Evolutionary conservation across 495 filamentous ascomycete genomes (phyloP).

Genomic region (Penicillium subrubescens): DNA sequence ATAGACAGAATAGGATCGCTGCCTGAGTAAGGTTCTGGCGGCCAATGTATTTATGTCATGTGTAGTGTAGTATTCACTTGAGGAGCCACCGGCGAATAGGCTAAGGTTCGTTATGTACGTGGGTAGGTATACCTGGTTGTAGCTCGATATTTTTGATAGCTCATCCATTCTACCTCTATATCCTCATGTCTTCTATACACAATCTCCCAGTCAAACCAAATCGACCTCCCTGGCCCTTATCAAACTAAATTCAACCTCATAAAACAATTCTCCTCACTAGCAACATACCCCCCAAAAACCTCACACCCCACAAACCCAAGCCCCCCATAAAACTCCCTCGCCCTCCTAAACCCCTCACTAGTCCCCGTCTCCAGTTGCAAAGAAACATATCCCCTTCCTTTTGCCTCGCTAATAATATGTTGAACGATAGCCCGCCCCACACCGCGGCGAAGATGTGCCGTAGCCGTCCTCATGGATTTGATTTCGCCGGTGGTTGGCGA

Average conservation of each 20-base stretch:
- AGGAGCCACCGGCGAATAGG: not conserved
- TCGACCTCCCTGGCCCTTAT: not conserved
- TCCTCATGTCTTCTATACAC: not conserved
- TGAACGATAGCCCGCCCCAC: not conserved
- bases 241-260: not conserved
- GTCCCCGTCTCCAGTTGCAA: not conserved
- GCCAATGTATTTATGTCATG: not conserved
- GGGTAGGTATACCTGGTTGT: too few species aligned
- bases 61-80: not conserved
- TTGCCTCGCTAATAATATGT: not conserved
- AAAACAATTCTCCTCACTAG: not conserved
- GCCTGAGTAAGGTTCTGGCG: too few species aligned
- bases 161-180: not conserved
- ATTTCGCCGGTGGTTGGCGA: not conserved
- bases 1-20: not conserved
- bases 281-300: not conserved
- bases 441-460: not conserved
- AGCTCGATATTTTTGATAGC: too few species aligned
- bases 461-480: not conserved
- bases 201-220: not conserved
- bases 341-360: not conserved
- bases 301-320: not conserved
- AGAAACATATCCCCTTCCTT: not conserved
- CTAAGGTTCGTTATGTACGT: not conserved
- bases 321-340: not conserved